Conservation (phyloP, 2,329 filamentous ascomycete species). For the Fusarium sp. region DNA sequence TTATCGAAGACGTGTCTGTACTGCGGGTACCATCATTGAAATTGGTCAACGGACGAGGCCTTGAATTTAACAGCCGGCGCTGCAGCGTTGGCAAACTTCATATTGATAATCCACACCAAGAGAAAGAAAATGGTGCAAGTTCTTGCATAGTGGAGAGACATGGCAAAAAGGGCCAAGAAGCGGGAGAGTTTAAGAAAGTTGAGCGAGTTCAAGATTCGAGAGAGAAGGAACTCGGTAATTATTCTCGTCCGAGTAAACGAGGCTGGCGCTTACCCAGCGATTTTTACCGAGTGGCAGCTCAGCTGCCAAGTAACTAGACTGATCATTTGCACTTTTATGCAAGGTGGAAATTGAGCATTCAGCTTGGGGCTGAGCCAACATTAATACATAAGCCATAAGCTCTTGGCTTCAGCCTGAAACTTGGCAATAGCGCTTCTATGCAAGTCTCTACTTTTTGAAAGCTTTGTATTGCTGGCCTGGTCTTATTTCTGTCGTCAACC, state of each 20-base stretch:
- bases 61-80: background rate
- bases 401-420: background rate
- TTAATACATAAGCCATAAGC: background rate
- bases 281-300: background rate
- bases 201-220: background rate
- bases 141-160: background rate
- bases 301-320: background rate
- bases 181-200: background rate
- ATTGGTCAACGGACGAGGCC: background rate
- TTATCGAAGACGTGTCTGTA: slow-evolving; percentile 10
- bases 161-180: background rate
- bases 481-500: background rate
- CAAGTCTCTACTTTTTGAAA: background rate
- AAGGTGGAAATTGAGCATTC: background rate
- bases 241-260: background rate
- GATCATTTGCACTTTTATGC: background rate
- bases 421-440: background rate
- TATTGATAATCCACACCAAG: background rate
- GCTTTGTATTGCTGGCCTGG: background rate
- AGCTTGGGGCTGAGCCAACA: background rate
- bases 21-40: slow-evolving; percentile 12
- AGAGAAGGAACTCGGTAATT: background rate
- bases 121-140: background rate
- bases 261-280: background rate
- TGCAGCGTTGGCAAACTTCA: background rate